These are phyloP conservation scores for Oryza rufipogon DNA, from an alignment of 176 grass and related monocot genomes.

Conservation along the genomic window DNA sequence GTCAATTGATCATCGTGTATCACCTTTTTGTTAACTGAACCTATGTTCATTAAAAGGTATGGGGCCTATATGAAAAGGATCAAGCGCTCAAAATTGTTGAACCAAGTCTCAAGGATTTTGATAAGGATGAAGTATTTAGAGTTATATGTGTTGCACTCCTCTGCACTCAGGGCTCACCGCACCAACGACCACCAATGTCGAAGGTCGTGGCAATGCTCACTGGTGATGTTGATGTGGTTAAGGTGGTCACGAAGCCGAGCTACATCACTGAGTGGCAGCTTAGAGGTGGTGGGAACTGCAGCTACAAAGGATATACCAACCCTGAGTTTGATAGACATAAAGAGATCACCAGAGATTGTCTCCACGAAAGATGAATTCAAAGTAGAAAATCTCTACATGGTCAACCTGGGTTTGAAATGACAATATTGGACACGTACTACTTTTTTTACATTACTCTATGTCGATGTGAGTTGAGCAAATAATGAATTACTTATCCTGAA, in stretches of 20 bases:
- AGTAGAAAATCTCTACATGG: too few relatives aligned
- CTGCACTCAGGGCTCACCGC: constrained; percentile 56
- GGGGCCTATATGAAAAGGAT: constrained; percentile 50
- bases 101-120: not conserved
- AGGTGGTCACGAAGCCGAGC: constrained; percentile 50
- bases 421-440: too few relatives aligned
- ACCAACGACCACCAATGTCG: constrained; percentile 59
- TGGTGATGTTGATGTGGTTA: constrained; percentile 38
- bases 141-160: constrained; percentile 52
- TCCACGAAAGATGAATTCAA: too few relatives aligned
- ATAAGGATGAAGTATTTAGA: constrained; percentile 41
- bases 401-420: too few relatives aligned
- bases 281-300: constrained; percentile 23
- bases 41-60: constrained; percentile 26
- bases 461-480: too few relatives aligned
- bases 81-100: constrained; percentile 44
- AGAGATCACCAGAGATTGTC: too few relatives aligned
- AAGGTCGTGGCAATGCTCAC: constrained; percentile 56
- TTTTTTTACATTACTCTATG: too few relatives aligned
- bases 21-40: not conserved
- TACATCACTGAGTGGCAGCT: constrained; percentile 65
- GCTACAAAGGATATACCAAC: not conserved
- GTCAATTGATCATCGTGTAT: not conserved
- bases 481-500: too few relatives aligned
- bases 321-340: not conserved